Evolutionary conservation across 1,284 basidiomycete species (phyloP), one percentile per base, ranked within the genome.

Genomic region (Ceratobasidium sp.): DNA sequence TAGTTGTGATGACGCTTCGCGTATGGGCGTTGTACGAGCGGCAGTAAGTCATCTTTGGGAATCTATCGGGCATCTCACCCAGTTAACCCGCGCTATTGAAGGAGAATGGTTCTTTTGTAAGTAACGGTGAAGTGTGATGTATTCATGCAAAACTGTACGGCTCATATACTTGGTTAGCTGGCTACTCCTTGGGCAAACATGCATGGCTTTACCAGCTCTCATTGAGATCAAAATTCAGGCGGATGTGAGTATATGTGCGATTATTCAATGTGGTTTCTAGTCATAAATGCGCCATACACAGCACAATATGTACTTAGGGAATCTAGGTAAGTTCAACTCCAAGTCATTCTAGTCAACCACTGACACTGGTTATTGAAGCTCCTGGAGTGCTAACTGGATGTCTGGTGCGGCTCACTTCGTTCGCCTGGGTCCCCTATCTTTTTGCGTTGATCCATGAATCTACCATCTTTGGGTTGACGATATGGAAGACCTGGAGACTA

Each of bases 231-330:
- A 70, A 15, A 2, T 42, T 10, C 54, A 70, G 26, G 68, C 68
- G 42, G 54, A 70, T 46, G 68, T 70, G 42, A 44, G 68, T 59
- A 69, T 57, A 68, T 54, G 66, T 54, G 66, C 5, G 33, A 4
- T 20, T 68, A 68, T 9, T 28, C 13, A 38, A 33, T 15, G 3
- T 33, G 28, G 33, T 40, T 61, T 9, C 26, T 40, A 5, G 38
- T 33, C 54, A 20, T 48, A 38, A 28, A 6, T 68, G 17, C 15
- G 38, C 26, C 12, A 20, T 26, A 33, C 40, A 17, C 28, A 59
- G 68, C n/a, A n/a, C 10, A 70, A 70, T 44, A 40, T 4, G 42
- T 70, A 70, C 40, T 20, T 57, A 28, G 44, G 52, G 23, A 42
- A 44, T 28, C 3, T 40, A 6, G 38, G 54, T 44, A 70, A 33